Conservation (phyloP, 306 rosid genomes). For the Dalbergia cultrata region DNA sequence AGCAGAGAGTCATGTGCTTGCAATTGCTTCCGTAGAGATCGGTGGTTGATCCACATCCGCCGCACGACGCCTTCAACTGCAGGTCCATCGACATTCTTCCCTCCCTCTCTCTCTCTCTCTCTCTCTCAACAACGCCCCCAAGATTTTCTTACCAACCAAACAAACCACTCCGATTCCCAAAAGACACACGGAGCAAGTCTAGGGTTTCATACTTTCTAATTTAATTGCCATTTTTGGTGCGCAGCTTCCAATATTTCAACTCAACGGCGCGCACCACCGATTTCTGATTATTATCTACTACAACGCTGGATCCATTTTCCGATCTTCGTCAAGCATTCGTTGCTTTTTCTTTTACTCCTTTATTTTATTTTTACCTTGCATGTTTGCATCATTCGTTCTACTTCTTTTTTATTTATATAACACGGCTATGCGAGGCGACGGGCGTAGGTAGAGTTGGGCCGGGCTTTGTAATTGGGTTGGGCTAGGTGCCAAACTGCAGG, state of each 20-base stretch:
- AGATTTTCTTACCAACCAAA: background rate
- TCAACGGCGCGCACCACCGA: background rate
- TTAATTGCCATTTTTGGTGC: background rate
- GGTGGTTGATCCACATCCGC: constrained; percentile 77
- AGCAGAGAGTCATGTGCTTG: constrained; percentile 86
- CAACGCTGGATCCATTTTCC: background rate
- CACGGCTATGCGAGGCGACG: background rate
- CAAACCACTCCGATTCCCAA: background rate
- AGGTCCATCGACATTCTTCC: constrained; percentile 65
- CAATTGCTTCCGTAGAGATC: constrained; percentile 88
- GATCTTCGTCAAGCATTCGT: background rate
- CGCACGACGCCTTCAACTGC: constrained; percentile 63
- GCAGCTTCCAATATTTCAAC: background rate
- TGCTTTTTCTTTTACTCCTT: too few relatives aligned
- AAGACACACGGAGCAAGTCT: background rate
- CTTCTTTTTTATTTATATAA: background rate
- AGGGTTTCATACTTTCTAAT: constrained; percentile 1
- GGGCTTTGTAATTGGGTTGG: background rate
- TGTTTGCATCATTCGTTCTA: background rate
- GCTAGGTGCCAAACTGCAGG: background rate
- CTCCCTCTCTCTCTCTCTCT: background rate
- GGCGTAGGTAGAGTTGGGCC: background rate
- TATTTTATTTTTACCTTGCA: too few relatives aligned
- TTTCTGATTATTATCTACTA: background rate
- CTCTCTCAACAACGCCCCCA: background rate